Percentiles rank a stretch among this genome's conserved stretches.
Conservation (phyloP, 306 rosid species). For the Delonix regia region DNA sequence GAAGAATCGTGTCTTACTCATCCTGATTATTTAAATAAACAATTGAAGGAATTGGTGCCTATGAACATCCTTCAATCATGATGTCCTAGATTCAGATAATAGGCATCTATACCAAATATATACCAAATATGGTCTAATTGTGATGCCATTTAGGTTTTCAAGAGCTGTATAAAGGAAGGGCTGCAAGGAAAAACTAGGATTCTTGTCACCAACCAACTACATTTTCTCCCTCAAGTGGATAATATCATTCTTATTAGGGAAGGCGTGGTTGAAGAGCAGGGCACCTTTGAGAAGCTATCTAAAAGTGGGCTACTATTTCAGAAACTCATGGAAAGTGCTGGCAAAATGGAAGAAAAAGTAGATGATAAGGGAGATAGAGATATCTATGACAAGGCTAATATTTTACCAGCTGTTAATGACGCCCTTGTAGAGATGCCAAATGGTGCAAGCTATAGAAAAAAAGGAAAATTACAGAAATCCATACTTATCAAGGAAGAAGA, state of each 20-base stretch:
- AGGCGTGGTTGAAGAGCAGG: slow-evolving; percentile 72
- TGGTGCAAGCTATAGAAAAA: slow-evolving; percentile 48
- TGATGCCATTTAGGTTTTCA: slow-evolving; percentile 64
- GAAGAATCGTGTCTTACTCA: not conserved
- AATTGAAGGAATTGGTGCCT: not conserved
- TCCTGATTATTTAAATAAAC: slow-evolving; percentile 4
- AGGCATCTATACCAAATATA: not conserved
- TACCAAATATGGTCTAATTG: slow-evolving; percentile 7
- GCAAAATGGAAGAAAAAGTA: slow-evolving; percentile 72
- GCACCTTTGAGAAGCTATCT: slow-evolving; percentile 88
- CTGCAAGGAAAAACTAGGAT: slow-evolving; percentile 79
- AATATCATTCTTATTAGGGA: slow-evolving; percentile 68
- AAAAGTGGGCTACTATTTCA: slow-evolving; percentile 69
- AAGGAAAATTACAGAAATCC: slow-evolving; percentile 62
- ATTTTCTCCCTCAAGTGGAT: slow-evolving; percentile 90
- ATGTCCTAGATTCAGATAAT: not conserved
- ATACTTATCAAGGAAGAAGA: slow-evolving; percentile 84
- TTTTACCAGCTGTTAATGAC: slow-evolving; percentile 38
- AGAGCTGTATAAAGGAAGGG: slow-evolving; percentile 80
- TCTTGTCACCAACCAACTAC: slow-evolving; percentile 95
- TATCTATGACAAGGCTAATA: slow-evolving; percentile 32
- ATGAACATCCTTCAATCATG: no score
- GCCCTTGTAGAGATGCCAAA: slow-evolving; percentile 41
- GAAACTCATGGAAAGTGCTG: slow-evolving; percentile 90
- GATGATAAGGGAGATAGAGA: slow-evolving; percentile 40